A percentile compares a stretch with the other conserved stretches of the same genome.
These are phyloP conservation scores for Dendrothele bispora DNA, from an alignment of 768 basidiomycete species.

Conservation along the genomic window DNA sequence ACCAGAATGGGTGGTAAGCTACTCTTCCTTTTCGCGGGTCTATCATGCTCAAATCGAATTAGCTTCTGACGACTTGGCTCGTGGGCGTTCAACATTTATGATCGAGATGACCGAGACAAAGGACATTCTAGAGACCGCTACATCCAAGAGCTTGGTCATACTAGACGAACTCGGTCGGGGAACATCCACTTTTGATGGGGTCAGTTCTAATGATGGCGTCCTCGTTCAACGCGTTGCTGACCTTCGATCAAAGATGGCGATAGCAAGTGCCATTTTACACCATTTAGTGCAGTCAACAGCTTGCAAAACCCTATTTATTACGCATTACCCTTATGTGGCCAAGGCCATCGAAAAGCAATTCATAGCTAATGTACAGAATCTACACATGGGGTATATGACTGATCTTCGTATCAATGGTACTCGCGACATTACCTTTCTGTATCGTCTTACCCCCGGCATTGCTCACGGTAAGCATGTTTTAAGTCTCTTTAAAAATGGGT, in stretches of 20 bases:
- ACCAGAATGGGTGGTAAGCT: constrained; percentile 90
- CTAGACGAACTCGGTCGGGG: constrained; percentile 90
- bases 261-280: constrained; percentile 79
- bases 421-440: constrained; percentile 85
- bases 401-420: constrained; percentile 69
- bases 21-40: too few species aligned
- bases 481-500: neutral
- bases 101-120: constrained; percentile 94
- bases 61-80: constrained; percentile 87
- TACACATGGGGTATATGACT: constrained; percentile 85
- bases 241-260: constrained; percentile 63
- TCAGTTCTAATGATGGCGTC: constrained; percentile 24
- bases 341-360: constrained; percentile 59
- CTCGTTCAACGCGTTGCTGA: neutral
- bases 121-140: constrained; percentile 80
- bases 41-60: neutral
- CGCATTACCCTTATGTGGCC: constrained; percentile 91
- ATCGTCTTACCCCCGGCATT: constrained; percentile 69
- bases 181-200: constrained; percentile 91
- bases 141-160: constrained; percentile 78
- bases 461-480: constrained; percentile 45
- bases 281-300: constrained; percentile 58
- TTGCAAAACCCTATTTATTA: constrained; percentile 88
- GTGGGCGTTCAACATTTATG: constrained; percentile 95
- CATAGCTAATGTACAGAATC: constrained; percentile 64